Evolutionary conservation across 2,329 filamentous ascomycete species (phyloP).

Genomic region (Beauveria bassiana): DNA sequence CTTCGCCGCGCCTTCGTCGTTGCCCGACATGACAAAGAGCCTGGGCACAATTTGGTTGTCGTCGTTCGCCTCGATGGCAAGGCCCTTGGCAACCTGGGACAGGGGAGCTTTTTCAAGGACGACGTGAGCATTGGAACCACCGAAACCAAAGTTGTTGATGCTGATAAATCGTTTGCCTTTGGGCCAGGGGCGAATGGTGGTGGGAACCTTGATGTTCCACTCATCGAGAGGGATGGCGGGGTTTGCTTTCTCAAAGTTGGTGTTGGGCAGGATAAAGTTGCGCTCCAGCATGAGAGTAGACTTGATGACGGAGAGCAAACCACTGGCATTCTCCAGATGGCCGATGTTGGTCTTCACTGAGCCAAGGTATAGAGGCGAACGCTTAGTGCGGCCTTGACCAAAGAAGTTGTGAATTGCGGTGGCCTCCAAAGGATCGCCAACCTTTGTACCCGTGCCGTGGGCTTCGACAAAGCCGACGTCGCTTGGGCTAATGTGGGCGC

Average conservation of each 20-base stretch:
- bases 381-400: constrained; percentile 28
- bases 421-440: constrained; percentile 50
- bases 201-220: constrained; percentile 42
- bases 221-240: constrained; percentile 40
- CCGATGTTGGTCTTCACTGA: constrained; percentile 46
- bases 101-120: constrained; percentile 32
- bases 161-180: constrained; percentile 41
- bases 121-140: constrained; percentile 35
- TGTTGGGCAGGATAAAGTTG: constrained; percentile 41
- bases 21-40: constrained; percentile 35
- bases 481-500: constrained; percentile 20
- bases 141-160: constrained; percentile 42
- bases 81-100: constrained; percentile 1
- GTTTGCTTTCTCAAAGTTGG: constrained; percentile 42
- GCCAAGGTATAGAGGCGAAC: constrained; percentile 37
- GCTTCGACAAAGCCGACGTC: constrained; percentile 36
- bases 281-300: constrained; percentile 43
- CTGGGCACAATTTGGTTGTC: constrained; percentile 19
- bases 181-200: constrained; percentile 37
- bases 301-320: constrained; percentile 46
- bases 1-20: constrained; percentile 28
- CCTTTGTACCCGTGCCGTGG: constrained; percentile 49
- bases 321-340: constrained; percentile 43
- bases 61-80: constrained; percentile 1
- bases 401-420: constrained; percentile 39